phyloP scores from a whole-genome alignment of 495 filamentous ascomycete species.

The Aspergillus bertholletiae region DNA sequence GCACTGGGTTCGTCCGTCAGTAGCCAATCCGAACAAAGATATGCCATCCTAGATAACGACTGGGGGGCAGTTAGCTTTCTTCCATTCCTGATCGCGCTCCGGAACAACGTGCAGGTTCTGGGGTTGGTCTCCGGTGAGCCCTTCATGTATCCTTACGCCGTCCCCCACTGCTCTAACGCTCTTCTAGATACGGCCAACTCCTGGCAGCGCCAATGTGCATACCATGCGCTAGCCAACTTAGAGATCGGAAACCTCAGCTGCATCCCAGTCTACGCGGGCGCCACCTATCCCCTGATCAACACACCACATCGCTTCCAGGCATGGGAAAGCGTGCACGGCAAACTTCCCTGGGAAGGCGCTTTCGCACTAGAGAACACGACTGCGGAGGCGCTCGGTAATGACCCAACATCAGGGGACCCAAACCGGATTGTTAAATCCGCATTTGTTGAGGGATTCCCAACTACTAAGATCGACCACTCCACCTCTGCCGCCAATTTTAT shows the following conservation, averaged over 20 bases:
- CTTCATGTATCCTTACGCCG: not conserved
- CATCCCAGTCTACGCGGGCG: slow-evolving; percentile 31
- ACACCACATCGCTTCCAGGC: slow-evolving; percentile 27
- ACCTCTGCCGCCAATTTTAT: slow-evolving; percentile 33
- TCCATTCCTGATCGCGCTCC: slow-evolving; percentile 27
- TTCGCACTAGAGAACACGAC: slow-evolving; percentile 31
- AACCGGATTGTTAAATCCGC: slow-evolving; percentile 29
- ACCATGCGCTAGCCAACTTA: slow-evolving; percentile 29
- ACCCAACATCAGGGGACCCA: slow-evolving; percentile 31
- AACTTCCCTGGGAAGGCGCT: slow-evolving; percentile 31
- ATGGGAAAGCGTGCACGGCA: slow-evolving; percentile 31
- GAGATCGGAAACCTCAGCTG: slow-evolving; percentile 30
- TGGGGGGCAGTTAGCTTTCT: slow-evolving; percentile 31
- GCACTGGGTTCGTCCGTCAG: not conserved
- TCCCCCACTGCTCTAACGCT: not conserved
- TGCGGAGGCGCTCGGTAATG: slow-evolving; percentile 21
- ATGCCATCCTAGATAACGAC: slow-evolving; percentile 35
- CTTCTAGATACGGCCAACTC: slow-evolving; percentile 29
- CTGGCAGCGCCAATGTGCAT: slow-evolving; percentile 28
- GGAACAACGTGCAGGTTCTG: slow-evolving; percentile 26
- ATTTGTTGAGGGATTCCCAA: slow-evolving; percentile 33
- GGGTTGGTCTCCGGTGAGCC: slow-evolving; percentile 23
- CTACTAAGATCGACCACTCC: slow-evolving; percentile 21
- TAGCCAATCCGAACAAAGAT: slow-evolving; percentile 13
- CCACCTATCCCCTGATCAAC: slow-evolving; percentile 31